Evolutionary conservation across 1,139 yeast species (phyloP).

Genomic region (Lodderomyces elongisporus): DNA sequence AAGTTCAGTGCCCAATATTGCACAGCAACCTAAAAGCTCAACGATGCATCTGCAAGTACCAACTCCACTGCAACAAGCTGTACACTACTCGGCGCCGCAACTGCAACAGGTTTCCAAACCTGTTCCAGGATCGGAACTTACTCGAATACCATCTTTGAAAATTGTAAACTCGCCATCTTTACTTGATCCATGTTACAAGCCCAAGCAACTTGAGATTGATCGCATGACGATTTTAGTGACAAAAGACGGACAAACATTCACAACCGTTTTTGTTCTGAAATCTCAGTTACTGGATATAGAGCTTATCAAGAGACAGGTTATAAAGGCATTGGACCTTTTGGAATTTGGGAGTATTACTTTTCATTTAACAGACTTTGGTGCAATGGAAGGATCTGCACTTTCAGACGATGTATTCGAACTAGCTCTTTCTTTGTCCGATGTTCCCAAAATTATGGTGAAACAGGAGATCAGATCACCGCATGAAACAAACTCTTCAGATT

Average conservation of each 20-base stretch:
- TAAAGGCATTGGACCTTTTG: constrained; percentile 36
- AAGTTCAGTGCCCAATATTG: too few relatives aligned
- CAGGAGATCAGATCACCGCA: constrained; percentile 28
- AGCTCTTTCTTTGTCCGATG: constrained; percentile 14
- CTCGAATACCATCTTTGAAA: too few relatives aligned
- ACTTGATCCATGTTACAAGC: too few relatives aligned
- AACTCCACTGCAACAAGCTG: too few relatives aligned
- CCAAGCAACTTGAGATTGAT: constrained; percentile 21
- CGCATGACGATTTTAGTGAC: constrained; percentile 63
- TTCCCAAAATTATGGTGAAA: constrained; percentile 36
- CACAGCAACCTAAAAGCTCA: too few relatives aligned
- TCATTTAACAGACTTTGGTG: constrained; percentile 69
- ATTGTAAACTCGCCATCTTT: too few relatives aligned
- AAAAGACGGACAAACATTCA: constrained; percentile 50
- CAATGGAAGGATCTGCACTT: constrained; percentile 58
- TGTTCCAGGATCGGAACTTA: too few relatives aligned
- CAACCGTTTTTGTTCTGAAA: constrained; percentile 34
- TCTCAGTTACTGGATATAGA: constrained; percentile 14
- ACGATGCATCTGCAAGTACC: too few relatives aligned
- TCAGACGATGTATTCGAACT: constrained; percentile 41
- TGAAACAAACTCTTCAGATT: constrained; percentile 40
- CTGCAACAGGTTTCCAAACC: too few relatives aligned
- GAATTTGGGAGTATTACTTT: constrained; percentile 41
- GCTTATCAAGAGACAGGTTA: constrained; percentile 34
- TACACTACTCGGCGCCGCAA: too few relatives aligned